Conservation (phyloP, 1,139 yeast species). For the Candida buenavistaensis region DNA sequence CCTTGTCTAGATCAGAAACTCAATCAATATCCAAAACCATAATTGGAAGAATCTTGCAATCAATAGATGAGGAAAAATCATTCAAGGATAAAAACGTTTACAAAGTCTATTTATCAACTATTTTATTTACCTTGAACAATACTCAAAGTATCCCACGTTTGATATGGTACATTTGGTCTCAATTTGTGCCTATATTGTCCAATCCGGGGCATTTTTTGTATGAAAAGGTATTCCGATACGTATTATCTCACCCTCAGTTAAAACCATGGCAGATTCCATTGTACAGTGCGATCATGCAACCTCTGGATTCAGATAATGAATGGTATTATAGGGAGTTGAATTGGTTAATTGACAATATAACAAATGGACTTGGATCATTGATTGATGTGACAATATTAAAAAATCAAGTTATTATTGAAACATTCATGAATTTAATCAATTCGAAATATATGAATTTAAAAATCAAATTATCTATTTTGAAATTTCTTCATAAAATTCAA, state of each 20-base stretch:
- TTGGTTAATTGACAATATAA: constrained; percentile 64
- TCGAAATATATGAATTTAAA: constrained; percentile 47
- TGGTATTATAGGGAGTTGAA: constrained; percentile 54
- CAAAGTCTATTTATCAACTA: constrained; percentile 60
- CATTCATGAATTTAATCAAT: constrained; percentile 57
- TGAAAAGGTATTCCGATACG: constrained; percentile 64
- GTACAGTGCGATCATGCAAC: constrained; percentile 45
- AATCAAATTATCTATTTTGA: constrained; percentile 38
- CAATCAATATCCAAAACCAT: constrained; percentile 32
- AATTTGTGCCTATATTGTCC: constrained; percentile 54
- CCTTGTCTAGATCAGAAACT: constrained; percentile 27
- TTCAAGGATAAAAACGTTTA: constrained; percentile 63
- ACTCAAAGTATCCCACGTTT: constrained; percentile 31
- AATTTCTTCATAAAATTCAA: constrained; percentile 51
- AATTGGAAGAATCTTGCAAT: constrained; percentile 42
- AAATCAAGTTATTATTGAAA: constrained; percentile 61
- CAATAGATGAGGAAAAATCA: constrained; percentile 23
- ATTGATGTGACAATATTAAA: constrained; percentile 55
- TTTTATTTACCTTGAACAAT: constrained; percentile 46
- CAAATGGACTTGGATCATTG: constrained; percentile 42
- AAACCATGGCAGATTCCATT: constrained; percentile 65
- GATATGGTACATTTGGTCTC: constrained; percentile 49
- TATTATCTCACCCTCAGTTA: constrained; percentile 57
- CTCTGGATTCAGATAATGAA: constrained; percentile 45
- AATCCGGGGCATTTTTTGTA: constrained; percentile 75